Conservation (phyloP, 176 grass and related monocot species). For the Rhynchospora breviuscula region DNA sequence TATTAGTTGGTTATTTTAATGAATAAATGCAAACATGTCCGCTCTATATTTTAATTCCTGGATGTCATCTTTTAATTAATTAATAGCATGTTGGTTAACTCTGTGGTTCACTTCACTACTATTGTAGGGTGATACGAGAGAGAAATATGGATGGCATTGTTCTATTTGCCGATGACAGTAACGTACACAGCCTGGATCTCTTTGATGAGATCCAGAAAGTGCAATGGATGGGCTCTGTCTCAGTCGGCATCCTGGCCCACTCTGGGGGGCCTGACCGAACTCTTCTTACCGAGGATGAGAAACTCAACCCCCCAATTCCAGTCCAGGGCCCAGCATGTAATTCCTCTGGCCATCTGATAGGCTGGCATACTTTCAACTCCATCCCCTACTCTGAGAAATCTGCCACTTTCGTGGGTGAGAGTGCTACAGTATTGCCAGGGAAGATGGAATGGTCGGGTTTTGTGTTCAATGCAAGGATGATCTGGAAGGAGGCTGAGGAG, state of each 20-base stretch:
- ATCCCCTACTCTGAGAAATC: conserved; percentile 48
- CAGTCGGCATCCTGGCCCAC: conserved; percentile 74
- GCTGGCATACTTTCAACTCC: conserved; percentile 86
- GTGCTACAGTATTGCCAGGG: conserved; percentile 47
- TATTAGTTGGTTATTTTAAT: not conserved
- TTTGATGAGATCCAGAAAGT: conserved; percentile 99
- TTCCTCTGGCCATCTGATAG: conserved; percentile 57
- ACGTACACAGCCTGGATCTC: conserved; percentile 91
- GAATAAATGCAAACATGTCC: not conserved
- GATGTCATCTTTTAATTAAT: not conserved
- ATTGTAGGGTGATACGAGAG: conserved; percentile 68
- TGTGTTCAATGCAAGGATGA: conserved; percentile 72
- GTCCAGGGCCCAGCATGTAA: conserved; percentile 91
- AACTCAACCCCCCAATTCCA: conserved; percentile 63
- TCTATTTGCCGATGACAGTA: conserved; percentile 92
- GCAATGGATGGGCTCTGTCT: conserved; percentile 82
- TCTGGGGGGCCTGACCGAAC: conserved; percentile 32
- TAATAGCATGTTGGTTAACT: not conserved
- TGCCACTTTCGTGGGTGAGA: conserved; percentile 55
- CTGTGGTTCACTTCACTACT: conserved; percentile 1
- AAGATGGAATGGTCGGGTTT: conserved; percentile 95
- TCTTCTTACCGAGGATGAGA: conserved; percentile 59
- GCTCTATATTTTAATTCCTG: not conserved
- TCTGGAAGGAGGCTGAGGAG: conserved; percentile 81
- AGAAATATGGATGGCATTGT: conserved; percentile 81